Evolutionary conservation across 1,139 yeast species (phyloP), one percentile per base, ranked within the genome.

Genomic region (Candida freyschussii): DNA sequence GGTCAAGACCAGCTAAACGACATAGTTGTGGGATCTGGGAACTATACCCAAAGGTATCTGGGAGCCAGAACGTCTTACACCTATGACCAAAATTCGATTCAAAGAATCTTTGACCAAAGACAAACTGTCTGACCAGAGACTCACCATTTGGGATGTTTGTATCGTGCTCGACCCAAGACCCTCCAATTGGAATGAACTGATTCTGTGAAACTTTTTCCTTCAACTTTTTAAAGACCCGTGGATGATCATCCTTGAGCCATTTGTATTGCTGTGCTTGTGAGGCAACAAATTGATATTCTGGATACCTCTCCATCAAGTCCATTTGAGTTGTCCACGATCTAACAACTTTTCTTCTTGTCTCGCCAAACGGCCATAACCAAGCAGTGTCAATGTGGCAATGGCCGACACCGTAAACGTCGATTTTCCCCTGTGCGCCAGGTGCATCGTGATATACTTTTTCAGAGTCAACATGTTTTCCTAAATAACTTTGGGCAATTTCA

Each of bases 321-420:
- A 89, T 65, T 60, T 91, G 98, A 10, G 96, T 77, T 1, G 96
- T 80, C 97, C 97, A 91, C 5, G 96, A 86, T 45, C 98, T 73
- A 4, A 87, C 95, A 40, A 89, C 76, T 54, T 87, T 87, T 40
- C 96, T 72, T 48, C 82, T 80, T 1, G 97, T 86, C 58, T 91
- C 96, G 4, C 95, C 96, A 66, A 81, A 89, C 10, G 96, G 97
- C 98, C 98, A 91, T 41, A 84, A 67, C 96, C 96, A 87, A 15
- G 96, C 96, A 20, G 97, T 89, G 55, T 91, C 98, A 49, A 91
- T 91, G 58, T 91, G 98, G 56, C 97, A 91, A 55, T 91, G 85
- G 29, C 97, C 97, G 43, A 91, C 70, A 6, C 86, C 95, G 55
- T 66, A 81, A 7, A 87, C 95, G 25, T 75, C 71, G 33, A 62